These are phyloP conservation scores for Annulohypoxylon moriforme DNA, from an alignment of 495 filamentous ascomycete genomes.

Conservation along the genomic window DNA sequence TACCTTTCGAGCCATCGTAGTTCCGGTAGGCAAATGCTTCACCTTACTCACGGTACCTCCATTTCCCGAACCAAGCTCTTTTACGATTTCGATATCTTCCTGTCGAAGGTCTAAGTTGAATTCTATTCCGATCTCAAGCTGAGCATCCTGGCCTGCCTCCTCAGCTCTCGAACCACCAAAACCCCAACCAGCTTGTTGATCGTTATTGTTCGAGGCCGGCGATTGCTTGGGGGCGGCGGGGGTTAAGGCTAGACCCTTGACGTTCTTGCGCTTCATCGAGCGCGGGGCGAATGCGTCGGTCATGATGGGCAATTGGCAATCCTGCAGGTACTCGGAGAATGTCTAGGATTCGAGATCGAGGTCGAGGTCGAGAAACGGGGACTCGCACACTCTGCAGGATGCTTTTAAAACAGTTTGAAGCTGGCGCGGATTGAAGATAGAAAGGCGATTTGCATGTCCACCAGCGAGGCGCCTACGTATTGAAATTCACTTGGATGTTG, in stretches of 20 bases:
- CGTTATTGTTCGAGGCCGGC: constrained; percentile 55
- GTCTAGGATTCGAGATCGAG: constrained; percentile 11
- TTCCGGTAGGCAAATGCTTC: constrained; percentile 91
- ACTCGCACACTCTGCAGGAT: constrained; percentile 18
- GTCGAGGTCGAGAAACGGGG: constrained; percentile 11
- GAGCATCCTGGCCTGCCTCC: constrained; percentile 69
- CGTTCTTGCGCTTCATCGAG: constrained; percentile 97
- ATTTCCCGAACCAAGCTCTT: constrained; percentile 95
- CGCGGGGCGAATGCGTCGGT: constrained; percentile 85
- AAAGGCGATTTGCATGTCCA: constrained; percentile 36
- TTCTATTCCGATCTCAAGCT: constrained; percentile 96
- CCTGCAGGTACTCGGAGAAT: constrained; percentile 19
- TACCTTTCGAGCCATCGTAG: constrained; percentile 98
- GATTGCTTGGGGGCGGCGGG: constrained; percentile 68
- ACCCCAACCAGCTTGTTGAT: constrained; percentile 65
- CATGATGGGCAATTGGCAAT: constrained; percentile 64
- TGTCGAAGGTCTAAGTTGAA: constrained; percentile 92
- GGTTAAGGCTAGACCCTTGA: constrained; percentile 90
- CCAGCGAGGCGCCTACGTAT: constrained; percentile 6
- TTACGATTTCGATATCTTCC: constrained; percentile 91
- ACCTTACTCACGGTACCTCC: constrained; percentile 98
- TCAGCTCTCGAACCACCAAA: constrained; percentile 65
- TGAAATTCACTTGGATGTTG: constrained; percentile 1
- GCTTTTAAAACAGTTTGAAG: constrained; percentile 18
- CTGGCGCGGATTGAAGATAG: constrained; percentile 16